Conservation (phyloP, 2,329 filamentous ascomycete species). For the Orbilia blumenaviensis region DNA sequence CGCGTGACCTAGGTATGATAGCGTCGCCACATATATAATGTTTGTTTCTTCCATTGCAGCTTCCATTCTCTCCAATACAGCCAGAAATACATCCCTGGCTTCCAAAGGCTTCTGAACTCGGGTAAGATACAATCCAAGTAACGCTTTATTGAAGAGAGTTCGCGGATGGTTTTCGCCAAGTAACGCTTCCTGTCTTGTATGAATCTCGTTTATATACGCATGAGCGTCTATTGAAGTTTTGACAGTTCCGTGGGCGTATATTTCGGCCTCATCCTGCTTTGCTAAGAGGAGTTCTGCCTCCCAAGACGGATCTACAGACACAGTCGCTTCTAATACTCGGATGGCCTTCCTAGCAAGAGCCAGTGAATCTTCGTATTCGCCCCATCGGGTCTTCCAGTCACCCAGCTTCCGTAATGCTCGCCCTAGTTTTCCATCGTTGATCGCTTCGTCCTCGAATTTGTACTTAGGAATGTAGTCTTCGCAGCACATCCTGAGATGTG, state of each 20-base stretch:
- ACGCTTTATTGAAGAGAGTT: neutral
- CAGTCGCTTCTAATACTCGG: neutral
- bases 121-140: neutral
- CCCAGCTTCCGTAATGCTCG: neutral
- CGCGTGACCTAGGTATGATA: neutral
- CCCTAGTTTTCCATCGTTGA: neutral
- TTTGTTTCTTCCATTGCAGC: neutral
- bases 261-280: neutral
- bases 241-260: neutral
- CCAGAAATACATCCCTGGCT: neutral
- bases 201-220: neutral
- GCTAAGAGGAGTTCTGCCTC: neutral
- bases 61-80: neutral
- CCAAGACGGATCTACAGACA: neutral
- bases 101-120: neutral
- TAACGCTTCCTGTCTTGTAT: neutral
- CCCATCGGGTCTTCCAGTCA: neutral
- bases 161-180: neutral
- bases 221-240: neutral
- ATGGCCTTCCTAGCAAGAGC: neutral
- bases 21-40: neutral
- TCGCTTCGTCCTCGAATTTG: neutral
- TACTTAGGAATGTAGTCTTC: slow-evolving; percentile 16
- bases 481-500: slow-evolving; percentile 17
- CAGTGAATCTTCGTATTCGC: neutral